These are phyloP conservation scores for Boletus barrowsii DNA, from an alignment of 768 basidiomycete genomes.

Conservation along the genomic window DNA sequence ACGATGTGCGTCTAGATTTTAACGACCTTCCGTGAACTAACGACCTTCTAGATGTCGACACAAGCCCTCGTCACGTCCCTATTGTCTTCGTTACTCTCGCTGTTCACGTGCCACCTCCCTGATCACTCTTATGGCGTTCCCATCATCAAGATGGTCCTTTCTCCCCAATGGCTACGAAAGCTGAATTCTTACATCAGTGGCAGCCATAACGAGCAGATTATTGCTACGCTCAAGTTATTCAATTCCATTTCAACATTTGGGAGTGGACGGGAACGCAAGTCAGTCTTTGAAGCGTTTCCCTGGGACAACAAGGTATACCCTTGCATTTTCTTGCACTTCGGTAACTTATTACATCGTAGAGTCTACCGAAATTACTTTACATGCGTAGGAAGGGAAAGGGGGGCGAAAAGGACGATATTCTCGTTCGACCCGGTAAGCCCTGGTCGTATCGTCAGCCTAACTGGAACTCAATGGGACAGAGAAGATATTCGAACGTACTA, in stretches of 20 bases:
- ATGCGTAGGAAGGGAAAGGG: slow-evolving; percentile 65
- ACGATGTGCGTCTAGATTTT: slow-evolving; percentile 40
- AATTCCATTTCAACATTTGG: slow-evolving; percentile 60
- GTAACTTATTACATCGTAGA: slow-evolving; percentile 36
- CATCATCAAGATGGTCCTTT: slow-evolving; percentile 59
- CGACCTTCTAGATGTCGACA: slow-evolving; percentile 37
- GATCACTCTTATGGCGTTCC: slow-evolving; percentile 62
- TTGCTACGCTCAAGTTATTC: slow-evolving; percentile 64
- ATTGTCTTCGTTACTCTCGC: slow-evolving; percentile 55
- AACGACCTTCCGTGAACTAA: neutral
- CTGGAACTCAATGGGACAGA: slow-evolving; percentile 1
- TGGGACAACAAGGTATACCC: slow-evolving; percentile 72
- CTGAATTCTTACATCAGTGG: slow-evolving; percentile 63
- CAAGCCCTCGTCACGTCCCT: slow-evolving; percentile 47
- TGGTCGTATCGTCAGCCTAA: neutral
- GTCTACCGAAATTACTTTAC: slow-evolving; percentile 59
- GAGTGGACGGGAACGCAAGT: slow-evolving; percentile 61
- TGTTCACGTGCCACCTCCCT: slow-evolving; percentile 67
- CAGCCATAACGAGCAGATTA: slow-evolving; percentile 60
- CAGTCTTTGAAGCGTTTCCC: slow-evolving; percentile 63
- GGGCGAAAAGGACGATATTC: slow-evolving; percentile 36
- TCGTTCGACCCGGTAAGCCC: slow-evolving; percentile 55
- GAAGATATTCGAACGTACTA: slow-evolving; percentile 80
- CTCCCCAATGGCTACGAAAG: slow-evolving; percentile 50
- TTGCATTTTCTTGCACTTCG: neutral